Base-by-base conservation (phyloP, 768 basidiomycete species). In the Kwoniella pini region DNA sequence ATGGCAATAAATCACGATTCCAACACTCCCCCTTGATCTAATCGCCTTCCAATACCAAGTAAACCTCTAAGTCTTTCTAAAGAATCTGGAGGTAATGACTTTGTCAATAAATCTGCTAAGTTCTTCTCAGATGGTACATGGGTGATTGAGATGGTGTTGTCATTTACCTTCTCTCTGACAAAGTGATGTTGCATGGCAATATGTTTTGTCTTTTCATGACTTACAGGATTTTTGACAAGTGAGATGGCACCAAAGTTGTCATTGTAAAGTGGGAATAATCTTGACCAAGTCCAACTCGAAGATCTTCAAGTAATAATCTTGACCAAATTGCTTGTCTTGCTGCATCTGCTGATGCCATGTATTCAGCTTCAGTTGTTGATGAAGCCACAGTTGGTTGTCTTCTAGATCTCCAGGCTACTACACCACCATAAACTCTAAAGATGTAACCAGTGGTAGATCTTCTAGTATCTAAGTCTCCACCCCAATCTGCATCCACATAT, bases 311-410 rank as follows among this genome's bases (percentile, higher is more conserved):
- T 15, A 71, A 50, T 12, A 24, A 38, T 2, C 63, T 57, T 26
- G 70, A 22, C 82, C 82, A 83, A 1, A 82, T 9, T 1, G 68
- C 74, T 63, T 83, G 76, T 45, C 78, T 67, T 0, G 72, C 53
- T 0, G 79, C 78, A 36, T 81, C 72, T 0, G 71, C 54, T 21
- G 42, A 56, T 4, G 82, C 81, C 44, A 82, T 80, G 65, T 83
- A 82, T 64, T 84, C 82, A 1, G 82, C 80, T 65, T 83, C 80
- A 7, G 69, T 79, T 1, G 78, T 81, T 1, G 79, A 81, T 4
- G 79, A 68, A 1, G 81, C 74, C 0, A 81, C 68, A 26, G 80
- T 69, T 1, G 68, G 63, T 52, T 82, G 81, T 44, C 75, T 70
- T 64, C 79, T 80, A 2, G 79, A 72, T 11, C 54, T 61, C 77